Conservation (phyloP, 805 yeast species). For the Suhomyces pyralidae region DNA sequence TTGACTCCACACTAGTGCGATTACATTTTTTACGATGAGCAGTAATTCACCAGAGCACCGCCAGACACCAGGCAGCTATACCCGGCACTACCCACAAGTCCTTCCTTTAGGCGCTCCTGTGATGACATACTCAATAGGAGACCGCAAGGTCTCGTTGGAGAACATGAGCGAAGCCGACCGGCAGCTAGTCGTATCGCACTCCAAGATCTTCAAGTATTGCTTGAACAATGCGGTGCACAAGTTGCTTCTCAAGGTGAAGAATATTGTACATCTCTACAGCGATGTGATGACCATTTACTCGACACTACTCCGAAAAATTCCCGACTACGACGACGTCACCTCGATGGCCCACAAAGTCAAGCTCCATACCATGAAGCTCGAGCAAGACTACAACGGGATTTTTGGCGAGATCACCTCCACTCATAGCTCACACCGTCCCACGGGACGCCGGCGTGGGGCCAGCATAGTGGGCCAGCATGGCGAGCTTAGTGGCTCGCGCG, state of each 20-base stretch:
- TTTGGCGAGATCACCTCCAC: slow-evolving; percentile 17
- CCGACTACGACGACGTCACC: slow-evolving; percentile 41
- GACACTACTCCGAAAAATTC: slow-evolving; percentile 36
- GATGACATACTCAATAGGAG: slow-evolving; percentile 43
- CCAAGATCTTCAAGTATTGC: slow-evolving; percentile 31
- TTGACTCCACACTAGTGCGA: not conserved
- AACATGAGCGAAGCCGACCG: slow-evolving; percentile 20
- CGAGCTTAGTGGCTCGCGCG: not conserved
- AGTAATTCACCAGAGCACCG: not conserved
- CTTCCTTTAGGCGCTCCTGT: not conserved
- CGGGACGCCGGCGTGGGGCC: not conserved
- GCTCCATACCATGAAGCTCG: slow-evolving; percentile 21
- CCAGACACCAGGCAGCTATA: not conserved
- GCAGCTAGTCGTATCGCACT: slow-evolving; percentile 25
- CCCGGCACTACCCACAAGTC: not conserved
- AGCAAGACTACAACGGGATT: slow-evolving; percentile 28
- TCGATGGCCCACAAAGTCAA: slow-evolving; percentile 25
- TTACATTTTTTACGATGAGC: not conserved
- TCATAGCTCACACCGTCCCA: not conserved
- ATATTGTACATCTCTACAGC: slow-evolving; percentile 32
- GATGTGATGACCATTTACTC: slow-evolving; percentile 40
- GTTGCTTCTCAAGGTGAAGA: slow-evolving; percentile 26
- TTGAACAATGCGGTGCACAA: slow-evolving; percentile 28
- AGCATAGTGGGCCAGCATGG: not conserved
- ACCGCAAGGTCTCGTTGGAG: slow-evolving; percentile 25